A percentile compares a stretch with the other conserved stretches of the same genome.
These are phyloP conservation scores for Saussurea involucrata DNA, from an alignment of 129 eudicot species.

Conservation along the genomic window DNA sequence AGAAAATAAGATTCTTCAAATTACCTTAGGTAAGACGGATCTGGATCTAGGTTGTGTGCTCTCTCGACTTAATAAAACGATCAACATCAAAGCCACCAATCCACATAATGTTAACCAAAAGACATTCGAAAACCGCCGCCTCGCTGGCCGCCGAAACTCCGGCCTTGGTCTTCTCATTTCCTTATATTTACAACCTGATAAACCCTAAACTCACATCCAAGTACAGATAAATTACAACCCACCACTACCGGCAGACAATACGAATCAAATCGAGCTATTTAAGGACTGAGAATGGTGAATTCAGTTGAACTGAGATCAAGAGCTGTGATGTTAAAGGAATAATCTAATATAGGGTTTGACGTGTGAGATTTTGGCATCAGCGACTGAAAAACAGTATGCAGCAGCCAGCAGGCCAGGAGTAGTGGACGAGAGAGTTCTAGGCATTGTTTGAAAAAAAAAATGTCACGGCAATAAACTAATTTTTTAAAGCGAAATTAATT, in stretches of 20 bases:
- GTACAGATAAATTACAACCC: not conserved
- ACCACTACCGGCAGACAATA: not conserved
- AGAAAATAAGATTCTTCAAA: not conserved
- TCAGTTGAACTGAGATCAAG: slow-evolving; percentile 1
- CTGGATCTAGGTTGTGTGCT: slow-evolving; percentile 51
- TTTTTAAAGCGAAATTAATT: no score
- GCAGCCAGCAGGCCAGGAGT: slow-evolving; percentile 1
- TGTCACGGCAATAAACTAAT: no score
- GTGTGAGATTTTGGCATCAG: slow-evolving; percentile 4
- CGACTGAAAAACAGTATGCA: not conserved
- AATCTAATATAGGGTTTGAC: not conserved
- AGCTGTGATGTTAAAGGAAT: not conserved
- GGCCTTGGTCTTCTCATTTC: slow-evolving; percentile 70
- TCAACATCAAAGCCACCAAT: slow-evolving; percentile 51
- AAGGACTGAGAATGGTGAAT: not conserved
- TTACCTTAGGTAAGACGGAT: slow-evolving; percentile 65
- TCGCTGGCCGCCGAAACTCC: slow-evolving; percentile 64
- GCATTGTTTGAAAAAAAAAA: no score
- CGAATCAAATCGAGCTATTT: not conserved
- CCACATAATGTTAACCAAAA: slow-evolving; percentile 75
- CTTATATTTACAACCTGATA: slow-evolving; percentile 6
- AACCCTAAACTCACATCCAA: slow-evolving; percentile 24
- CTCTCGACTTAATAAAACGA: slow-evolving; percentile 65
- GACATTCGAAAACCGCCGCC: slow-evolving; percentile 69
- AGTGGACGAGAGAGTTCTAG: slow-evolving; percentile 29